These are phyloP conservation scores for Lathyrus aphaca DNA, from an alignment of 306 rosid species.

Conservation along the genomic window DNA sequence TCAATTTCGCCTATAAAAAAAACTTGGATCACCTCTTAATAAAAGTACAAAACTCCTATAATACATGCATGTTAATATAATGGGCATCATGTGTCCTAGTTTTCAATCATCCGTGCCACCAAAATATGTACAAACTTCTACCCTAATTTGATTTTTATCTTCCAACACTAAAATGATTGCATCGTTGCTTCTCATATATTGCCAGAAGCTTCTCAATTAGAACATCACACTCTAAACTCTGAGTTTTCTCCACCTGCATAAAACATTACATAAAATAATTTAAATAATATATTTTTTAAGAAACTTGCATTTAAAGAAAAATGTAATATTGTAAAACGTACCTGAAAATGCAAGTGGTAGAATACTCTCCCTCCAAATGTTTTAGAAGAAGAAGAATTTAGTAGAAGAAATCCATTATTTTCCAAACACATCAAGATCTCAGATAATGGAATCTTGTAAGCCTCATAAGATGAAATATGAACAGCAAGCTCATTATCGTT, in stretches of 20 bases:
- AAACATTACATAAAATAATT: not conserved
- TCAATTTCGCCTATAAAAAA: too few relatives aligned
- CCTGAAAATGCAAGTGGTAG: slow-evolving; percentile 61
- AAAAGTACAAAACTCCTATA: too few relatives aligned
- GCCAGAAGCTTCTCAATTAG: slow-evolving; percentile 38
- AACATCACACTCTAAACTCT: slow-evolving; percentile 35
- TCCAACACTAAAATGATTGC: not conserved
- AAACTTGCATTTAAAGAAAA: not conserved
- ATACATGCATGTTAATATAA: too few relatives aligned
- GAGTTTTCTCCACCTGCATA: slow-evolving; percentile 41
- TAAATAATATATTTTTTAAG: not conserved
- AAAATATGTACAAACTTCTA: too few relatives aligned
- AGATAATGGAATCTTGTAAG: slow-evolving; percentile 43
- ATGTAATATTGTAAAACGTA: slow-evolving; percentile 6
- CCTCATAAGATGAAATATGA: slow-evolving; percentile 50
- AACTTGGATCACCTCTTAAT: too few relatives aligned
- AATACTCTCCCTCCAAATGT: slow-evolving; percentile 57
- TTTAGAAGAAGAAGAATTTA: slow-evolving; percentile 64
- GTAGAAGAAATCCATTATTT: slow-evolving; percentile 48
- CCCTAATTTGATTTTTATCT: too few relatives aligned
- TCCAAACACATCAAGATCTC: slow-evolving; percentile 52
- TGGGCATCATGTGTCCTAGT: too few relatives aligned
- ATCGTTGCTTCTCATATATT: slow-evolving; percentile 29
- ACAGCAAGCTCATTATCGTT: slow-evolving; percentile 51
- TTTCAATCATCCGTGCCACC: too few relatives aligned